Evolutionary conservation across 805 yeast genomes (phyloP).

Genomic region (Diddensiella transvaalensis): DNA sequence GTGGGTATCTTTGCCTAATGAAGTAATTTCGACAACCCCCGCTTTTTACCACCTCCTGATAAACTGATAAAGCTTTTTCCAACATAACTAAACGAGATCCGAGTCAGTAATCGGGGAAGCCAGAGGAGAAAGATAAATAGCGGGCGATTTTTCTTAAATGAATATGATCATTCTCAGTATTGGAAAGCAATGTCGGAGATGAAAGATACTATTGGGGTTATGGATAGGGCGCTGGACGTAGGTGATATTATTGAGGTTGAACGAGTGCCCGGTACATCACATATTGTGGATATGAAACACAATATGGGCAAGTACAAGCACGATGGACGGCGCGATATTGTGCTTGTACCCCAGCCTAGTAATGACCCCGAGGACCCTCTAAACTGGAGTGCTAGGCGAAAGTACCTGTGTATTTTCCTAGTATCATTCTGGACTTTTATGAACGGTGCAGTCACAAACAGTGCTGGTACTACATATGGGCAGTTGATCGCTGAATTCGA

Average conservation of each 20-base stretch:
- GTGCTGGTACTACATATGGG: slow-evolving; percentile 7
- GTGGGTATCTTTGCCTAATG: too few species aligned
- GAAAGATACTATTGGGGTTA: not conserved
- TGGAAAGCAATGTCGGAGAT: too few species aligned
- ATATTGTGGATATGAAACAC: slow-evolving; percentile 11
- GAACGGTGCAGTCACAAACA: not conserved
- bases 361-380: slow-evolving; percentile 63
- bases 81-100: too few species aligned
- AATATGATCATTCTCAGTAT: too few species aligned
- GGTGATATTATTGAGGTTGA: not conserved
- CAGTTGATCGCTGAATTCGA: slow-evolving; percentile 9
- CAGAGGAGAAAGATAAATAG: too few species aligned
- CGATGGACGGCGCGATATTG: too few species aligned
- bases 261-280: slow-evolving; percentile 13
- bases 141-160: too few species aligned
- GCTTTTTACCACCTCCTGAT: too few species aligned
- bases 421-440: not conserved
- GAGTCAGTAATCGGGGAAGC: too few species aligned
- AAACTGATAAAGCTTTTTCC: too few species aligned
- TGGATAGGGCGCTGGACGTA: not conserved
- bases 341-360: slow-evolving; percentile 61
- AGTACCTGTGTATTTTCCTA: slow-evolving; percentile 20
- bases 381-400: slow-evolving; percentile 49
- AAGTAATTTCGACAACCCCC: too few species aligned
- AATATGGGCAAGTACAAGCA: slow-evolving; percentile 5